These are phyloP conservation scores for Xylariaceae sp. DNA, from an alignment of 2,329 filamentous ascomycete species.

Conservation along the genomic window DNA sequence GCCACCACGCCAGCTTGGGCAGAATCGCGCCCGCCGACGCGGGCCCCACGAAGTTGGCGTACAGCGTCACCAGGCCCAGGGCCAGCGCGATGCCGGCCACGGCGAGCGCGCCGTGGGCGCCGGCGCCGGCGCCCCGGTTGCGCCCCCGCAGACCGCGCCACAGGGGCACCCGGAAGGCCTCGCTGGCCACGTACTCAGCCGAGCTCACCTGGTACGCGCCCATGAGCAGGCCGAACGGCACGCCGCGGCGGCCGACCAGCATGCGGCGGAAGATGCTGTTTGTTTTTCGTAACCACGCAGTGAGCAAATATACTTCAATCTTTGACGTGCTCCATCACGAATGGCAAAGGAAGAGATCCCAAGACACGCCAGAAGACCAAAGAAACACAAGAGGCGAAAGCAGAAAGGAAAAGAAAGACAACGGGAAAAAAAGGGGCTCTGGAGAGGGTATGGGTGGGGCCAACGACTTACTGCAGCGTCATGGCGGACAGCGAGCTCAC, in stretches of 20 bases:
- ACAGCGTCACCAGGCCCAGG: conserved; percentile 3
- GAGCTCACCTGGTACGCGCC: conserved; percentile 8
- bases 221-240: conserved; percentile 8
- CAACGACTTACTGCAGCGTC: conserved; percentile 6
- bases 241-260: conserved; percentile 3
- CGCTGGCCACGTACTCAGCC: conserved; percentile 6
- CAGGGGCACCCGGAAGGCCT: conserved; percentile 3
- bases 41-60: conserved; percentile 6
- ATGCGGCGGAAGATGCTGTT: conserved; percentile 9
- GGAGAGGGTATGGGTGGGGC: neutral
- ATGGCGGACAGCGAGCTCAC: conserved; percentile 8
- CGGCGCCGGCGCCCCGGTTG: conserved; percentile 1
- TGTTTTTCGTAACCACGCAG: no score
- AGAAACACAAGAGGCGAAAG: no score
- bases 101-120: no score
- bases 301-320: no score
- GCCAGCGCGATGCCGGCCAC: conserved; percentile 5
- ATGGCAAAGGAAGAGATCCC: no score
- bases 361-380: no score
- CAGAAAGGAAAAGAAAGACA: no score
- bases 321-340: no score
- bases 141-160: neutral
- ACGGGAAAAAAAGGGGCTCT: neutral
- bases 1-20: conserved; percentile 4
- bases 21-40: conserved; percentile 7